Conservation (phyloP, 2,329 filamentous ascomycete species). For the Cladorrhinum sp. region DNA sequence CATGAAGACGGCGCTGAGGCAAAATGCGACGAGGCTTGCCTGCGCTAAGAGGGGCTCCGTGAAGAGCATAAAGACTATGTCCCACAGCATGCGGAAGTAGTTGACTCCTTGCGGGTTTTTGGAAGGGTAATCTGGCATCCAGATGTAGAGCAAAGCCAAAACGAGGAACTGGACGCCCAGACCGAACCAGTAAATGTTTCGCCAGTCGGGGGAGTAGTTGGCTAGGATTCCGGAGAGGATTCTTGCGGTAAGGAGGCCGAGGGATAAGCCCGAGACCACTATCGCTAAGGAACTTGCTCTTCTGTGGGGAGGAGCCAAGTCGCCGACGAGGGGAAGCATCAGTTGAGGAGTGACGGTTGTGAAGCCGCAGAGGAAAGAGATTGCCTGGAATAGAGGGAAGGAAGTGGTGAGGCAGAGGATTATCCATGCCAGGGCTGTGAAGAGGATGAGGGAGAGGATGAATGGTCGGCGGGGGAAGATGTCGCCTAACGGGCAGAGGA, state of each 20-base stretch:
- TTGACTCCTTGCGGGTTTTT: slow-evolving; percentile 64
- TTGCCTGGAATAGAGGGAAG: slow-evolving; percentile 61
- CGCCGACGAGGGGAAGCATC: slow-evolving; percentile 78
- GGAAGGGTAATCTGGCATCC: slow-evolving; percentile 77
- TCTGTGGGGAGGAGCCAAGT: slow-evolving; percentile 67
- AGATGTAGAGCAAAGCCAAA: slow-evolving; percentile 61
- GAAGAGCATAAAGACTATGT: slow-evolving; percentile 61
- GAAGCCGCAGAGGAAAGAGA: slow-evolving; percentile 72
- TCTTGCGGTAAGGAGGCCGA: slow-evolving; percentile 73
- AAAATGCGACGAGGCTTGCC: slow-evolving; percentile 63
- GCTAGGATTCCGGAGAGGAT: slow-evolving; percentile 72
- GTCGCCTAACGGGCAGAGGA: slow-evolving; percentile 75
- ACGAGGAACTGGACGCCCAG: slow-evolving; percentile 69
- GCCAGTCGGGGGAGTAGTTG: slow-evolving; percentile 66
- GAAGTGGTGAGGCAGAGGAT: slow-evolving; percentile 66
- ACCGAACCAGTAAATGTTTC: slow-evolving; percentile 75
- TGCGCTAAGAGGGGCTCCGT: slow-evolving; percentile 68
- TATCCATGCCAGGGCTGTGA: slow-evolving; percentile 68
- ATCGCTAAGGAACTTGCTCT: slow-evolving; percentile 69
- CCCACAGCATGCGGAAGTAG: slow-evolving; percentile 63
- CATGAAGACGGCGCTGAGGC: slow-evolving; percentile 51
- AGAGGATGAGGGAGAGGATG: slow-evolving; percentile 62
- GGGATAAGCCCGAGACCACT: slow-evolving; percentile 69
- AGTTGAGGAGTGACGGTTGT: slow-evolving; percentile 76
- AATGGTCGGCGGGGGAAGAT: slow-evolving; percentile 65